Base-by-base conservation (phyloP, 768 basidiomycete species). In the Chalciporus pseudorubinellus region DNA sequence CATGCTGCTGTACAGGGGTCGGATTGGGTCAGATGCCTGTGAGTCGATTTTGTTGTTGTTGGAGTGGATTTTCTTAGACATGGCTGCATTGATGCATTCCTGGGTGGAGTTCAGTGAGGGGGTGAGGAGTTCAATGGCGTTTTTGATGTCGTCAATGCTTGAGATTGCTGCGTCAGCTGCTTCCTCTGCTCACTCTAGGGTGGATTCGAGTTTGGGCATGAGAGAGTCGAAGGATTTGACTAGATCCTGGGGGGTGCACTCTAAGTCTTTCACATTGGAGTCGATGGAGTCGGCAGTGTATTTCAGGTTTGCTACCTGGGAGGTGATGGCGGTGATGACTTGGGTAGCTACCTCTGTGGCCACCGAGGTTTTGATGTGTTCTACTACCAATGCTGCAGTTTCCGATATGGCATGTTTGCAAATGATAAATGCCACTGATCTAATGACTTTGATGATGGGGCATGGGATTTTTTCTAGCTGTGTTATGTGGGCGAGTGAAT, bases 91-190 rank as follows among this genome's bases (percentile, higher is more conserved):
- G 4, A 46, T 46, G 26, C n/a, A 4, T 12, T 49, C 11, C 3
- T 49, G 45, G 2, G 45, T 46, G 4, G 19, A 19, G 6, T 46
- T 19, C 4, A 46, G 18, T 7, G 45, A 46, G 13, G 45, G 45
- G 11, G 45, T 34, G n/a, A 46, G 29, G 3, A 22, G 21, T 3
- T 6, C 11, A 3, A 46, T 46, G 20, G 31, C 19, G 20, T 46
- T 46, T 22, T 36, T 46, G 6, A 34, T 11, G 4, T 46, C 45
- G 12, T 21, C 9, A 0, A 49, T 4, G 2, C 28, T 40, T 3
- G 21, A 20, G 20, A 12, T 11, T 0, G 29, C 19, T 0, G 28
- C 9, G 4, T 49, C 28, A 2, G 29, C 26, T 2, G 48, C 39
- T 16, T 49, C 48, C 3, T 49, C 48, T 1, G 31, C 31, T 6